phyloP scores from a whole-genome alignment of 1,284 basidiomycete species.

The Sporisorium sorghi region DNA sequence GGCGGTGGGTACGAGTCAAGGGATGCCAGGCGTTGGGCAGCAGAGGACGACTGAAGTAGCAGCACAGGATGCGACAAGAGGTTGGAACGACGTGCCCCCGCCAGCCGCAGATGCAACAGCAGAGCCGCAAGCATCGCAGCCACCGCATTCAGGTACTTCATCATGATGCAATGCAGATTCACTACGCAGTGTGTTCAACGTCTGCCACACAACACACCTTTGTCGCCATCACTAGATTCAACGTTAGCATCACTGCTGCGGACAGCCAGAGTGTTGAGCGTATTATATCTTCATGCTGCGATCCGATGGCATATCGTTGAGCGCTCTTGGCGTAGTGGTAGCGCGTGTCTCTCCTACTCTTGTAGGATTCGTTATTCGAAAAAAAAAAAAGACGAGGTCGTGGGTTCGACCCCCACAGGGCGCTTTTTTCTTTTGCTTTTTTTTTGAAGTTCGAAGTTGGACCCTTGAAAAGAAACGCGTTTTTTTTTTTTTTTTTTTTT shows the following conservation, averaged over 20 bases:
- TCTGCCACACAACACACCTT: neutral
- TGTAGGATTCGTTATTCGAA: neutral
- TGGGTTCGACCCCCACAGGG: slow-evolving; percentile 55
- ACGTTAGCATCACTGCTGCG: too few relatives aligned
- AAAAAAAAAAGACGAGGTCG: slow-evolving; percentile 53
- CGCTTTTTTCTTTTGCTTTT: slow-evolving; percentile 18
- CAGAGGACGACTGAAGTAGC: neutral
- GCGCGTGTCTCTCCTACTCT: slow-evolving; percentile 54
- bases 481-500: too few relatives aligned
- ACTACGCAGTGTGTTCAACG: too few relatives aligned
- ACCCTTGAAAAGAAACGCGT: slow-evolving; percentile 22
- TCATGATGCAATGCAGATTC: neutral
- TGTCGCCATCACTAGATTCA: too few relatives aligned
- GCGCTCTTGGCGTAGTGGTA: slow-evolving; percentile 53
- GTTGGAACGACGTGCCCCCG: slow-evolving; percentile 9
- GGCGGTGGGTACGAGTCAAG: neutral
- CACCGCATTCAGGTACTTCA: neutral
- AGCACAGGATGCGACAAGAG: neutral
- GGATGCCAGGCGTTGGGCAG: neutral
- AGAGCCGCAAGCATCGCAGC: too few relatives aligned
- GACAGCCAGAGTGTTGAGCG: too few relatives aligned
- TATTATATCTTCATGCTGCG: too few relatives aligned
- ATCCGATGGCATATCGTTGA: slow-evolving; percentile 7
- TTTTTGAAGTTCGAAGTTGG: slow-evolving; percentile 9
- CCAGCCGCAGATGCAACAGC: neutral